Evolutionary conservation across 129 eudicot species (phyloP).

Genomic region (Artemisia argyi): DNA sequence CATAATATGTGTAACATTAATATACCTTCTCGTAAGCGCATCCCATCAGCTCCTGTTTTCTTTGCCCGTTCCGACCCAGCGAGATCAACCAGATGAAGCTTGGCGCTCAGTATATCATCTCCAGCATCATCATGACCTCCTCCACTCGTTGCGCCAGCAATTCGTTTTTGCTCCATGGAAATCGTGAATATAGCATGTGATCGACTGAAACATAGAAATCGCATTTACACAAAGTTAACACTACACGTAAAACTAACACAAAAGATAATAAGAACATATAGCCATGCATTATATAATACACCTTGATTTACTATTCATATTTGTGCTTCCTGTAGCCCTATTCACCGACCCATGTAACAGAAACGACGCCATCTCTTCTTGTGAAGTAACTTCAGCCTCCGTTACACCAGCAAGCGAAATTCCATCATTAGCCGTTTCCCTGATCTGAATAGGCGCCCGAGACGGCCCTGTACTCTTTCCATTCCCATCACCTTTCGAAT

Average conservation of each 20-base stretch:
- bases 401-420: constrained; percentile 94
- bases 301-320: constrained; percentile 98
- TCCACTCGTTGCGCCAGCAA: constrained; percentile 36
- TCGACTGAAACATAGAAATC: constrained; percentile 52
- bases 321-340: constrained; percentile 98
- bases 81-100: constrained; percentile 91
- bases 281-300: constrained; percentile 12
- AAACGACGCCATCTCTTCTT: constrained; percentile 87
- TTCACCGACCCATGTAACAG: constrained; percentile 75
- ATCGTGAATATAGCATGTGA: constrained; percentile 98
- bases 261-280: background rate
- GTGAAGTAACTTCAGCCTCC: constrained; percentile 85
- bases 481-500: too few relatives aligned
- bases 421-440: constrained; percentile 86
- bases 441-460: constrained; percentile 86
- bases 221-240: background rate
- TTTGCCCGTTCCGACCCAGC: constrained; percentile 98
- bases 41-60: constrained; percentile 95
- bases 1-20: background rate
- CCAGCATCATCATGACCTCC: constrained; percentile 45
- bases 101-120: constrained; percentile 80
- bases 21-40: constrained; percentile 84
- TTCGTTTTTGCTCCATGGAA: constrained; percentile 77
- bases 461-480: too few relatives aligned
- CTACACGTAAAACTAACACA: constrained; percentile 14